Conservation (phyloP, 208 protist genomes). For the Crithidia sp. region DNA sequence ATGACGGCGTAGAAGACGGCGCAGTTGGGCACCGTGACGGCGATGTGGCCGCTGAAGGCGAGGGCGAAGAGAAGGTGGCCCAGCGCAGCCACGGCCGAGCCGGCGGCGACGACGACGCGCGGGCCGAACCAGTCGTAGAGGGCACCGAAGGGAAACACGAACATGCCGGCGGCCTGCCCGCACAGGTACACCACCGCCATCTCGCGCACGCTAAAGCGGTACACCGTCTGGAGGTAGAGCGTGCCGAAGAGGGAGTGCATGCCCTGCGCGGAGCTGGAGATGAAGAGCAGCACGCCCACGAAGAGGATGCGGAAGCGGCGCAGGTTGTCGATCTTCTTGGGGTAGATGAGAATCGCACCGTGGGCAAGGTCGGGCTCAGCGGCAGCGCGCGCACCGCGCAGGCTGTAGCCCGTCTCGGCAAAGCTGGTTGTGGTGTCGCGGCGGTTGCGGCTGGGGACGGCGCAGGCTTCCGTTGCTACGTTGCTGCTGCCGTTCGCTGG, state of each 20-base stretch:
- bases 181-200: constrained; percentile 40
- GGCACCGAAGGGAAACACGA: constrained; percentile 32
- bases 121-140: constrained; percentile 51
- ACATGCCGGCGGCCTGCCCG: constrained; percentile 30
- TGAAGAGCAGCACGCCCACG: constrained; percentile 32
- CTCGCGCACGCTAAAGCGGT: constrained; percentile 23
- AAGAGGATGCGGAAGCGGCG: constrained; percentile 48
- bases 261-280: constrained; percentile 40
- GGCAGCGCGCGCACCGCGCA: too few relatives aligned
- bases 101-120: constrained; percentile 23
- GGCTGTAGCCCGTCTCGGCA: too few relatives aligned
- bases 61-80: constrained; percentile 46
- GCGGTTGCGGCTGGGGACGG: too few relatives aligned
- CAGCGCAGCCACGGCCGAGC: constrained; percentile 32
- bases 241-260: constrained; percentile 40
- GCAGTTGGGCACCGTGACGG: constrained; percentile 29
- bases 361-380: neutral
- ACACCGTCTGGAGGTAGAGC: constrained; percentile 37
- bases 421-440: too few relatives aligned
- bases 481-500: too few relatives aligned
- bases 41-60: constrained; percentile 42
- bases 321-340: constrained; percentile 41
- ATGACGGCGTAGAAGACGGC: constrained; percentile 55
- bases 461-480: too few relatives aligned
- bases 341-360: constrained; percentile 33